Evolutionary conservation across 83 land plant species (phyloP), one percentile per base, ranked within the genome.

Genomic region (Isoetes engelmannii): DNA sequence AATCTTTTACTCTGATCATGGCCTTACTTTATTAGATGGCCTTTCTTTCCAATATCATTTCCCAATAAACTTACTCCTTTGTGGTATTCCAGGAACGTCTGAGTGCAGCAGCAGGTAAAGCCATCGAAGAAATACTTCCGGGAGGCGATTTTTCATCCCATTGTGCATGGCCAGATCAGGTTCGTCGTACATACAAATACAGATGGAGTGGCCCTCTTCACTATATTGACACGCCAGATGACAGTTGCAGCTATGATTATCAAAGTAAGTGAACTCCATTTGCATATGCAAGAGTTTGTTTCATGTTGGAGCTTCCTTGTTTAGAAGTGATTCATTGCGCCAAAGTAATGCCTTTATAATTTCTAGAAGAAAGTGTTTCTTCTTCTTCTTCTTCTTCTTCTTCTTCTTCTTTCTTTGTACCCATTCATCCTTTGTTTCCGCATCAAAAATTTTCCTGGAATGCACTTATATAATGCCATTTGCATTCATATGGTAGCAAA

Each of bases 121-220:
- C 62, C 8, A 12, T 59, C 10, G 62, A 59, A 19, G 62, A 59
- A 42, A 8, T 59, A 12, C 19, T 59, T 7, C 62, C 98, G 7
- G 85, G 75, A 45, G 89, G 97, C 6, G 86, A 88, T 58, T 79
- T 93, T 49, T 82, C 96, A 9, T 53, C 77, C 55, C 85, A 84
- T n/a, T 93, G 98, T 67, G 72, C 88, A 15, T 93, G 98, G 98
- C 67, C 98, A 17, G 98, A 93, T 69, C 82, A 87, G 67, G 59
- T 93, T 12, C 12, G 62, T 7, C 18, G 62, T 57, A 67, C 67
- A 54, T 69, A 63, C 70, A 78, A 61, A 58, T 90, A 80, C 57
- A 72, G 76, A n/a, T 92, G 95, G 91, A 84, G 79, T 61, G 69
- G 89, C 44, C 75, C 92, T 19, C 79, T 93, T 15, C 98, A 93